Evolutionary conservation across 345 rosid genomes (phyloP).

Genomic region (Dipteronia sinensis): DNA sequence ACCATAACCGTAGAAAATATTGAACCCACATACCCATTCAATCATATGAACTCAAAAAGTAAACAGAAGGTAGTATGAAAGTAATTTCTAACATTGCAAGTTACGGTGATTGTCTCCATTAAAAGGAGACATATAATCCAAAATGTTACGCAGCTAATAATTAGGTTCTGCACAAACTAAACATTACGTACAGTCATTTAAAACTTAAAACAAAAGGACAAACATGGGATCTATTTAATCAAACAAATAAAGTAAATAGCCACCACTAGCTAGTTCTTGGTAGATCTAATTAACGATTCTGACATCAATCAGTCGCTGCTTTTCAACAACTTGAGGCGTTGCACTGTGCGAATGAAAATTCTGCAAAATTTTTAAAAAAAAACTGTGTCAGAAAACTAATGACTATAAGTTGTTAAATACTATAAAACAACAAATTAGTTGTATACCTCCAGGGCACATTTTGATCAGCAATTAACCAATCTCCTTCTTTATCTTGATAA

Average conservation of each 20-base stretch:
- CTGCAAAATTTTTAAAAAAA: conserved; percentile 36
- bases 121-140: conserved; percentile 9
- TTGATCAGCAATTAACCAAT: conserved; percentile 43
- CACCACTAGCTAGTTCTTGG: neutral
- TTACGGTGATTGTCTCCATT: neutral
- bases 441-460: conserved; percentile 43
- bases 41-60: neutral
- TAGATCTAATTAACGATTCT: neutral
- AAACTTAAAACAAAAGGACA: neutral
- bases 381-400: neutral
- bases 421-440: neutral
- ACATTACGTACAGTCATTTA: neutral
- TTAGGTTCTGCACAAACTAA: neutral
- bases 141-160: conserved; percentile 13
- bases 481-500: conserved; percentile 44
- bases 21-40: too few relatives aligned
- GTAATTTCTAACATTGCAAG: neutral
- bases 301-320: conserved; percentile 9
- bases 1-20: too few relatives aligned
- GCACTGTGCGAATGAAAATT: conserved; percentile 32
- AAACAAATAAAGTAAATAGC: neutral
- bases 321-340: conserved; percentile 39
- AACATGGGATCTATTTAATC: neutral
- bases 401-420: too few relatives aligned
- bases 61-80: neutral